Evolutionary conservation across 1,284 basidiomycete species (phyloP).

Genomic region (Ceratobasidium papillatum): DNA sequence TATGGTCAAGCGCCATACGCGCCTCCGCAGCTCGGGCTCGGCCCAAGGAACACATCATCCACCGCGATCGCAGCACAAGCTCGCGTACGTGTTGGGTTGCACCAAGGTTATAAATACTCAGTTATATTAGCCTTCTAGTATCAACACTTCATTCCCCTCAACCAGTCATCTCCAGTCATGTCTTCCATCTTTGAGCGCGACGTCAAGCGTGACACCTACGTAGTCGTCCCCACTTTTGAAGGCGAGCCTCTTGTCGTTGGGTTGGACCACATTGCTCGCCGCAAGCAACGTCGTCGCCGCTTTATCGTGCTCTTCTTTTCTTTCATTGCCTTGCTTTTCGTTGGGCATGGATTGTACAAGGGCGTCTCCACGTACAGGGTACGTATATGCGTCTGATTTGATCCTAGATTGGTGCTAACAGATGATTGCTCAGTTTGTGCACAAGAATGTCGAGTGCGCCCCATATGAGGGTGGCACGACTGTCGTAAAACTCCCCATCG

Average conservation of each 20-base stretch:
- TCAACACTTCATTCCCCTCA: not conserved
- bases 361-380: slow-evolving; percentile 4
- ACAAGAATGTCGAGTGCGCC: slow-evolving; percentile 17
- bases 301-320: not conserved
- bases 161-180: not conserved
- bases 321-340: not conserved
- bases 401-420: not conserved
- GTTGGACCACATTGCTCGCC: not conserved
- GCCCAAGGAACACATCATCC: not conserved
- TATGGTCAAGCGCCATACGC: not conserved
- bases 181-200: not conserved
- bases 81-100: not conserved
- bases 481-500: not conserved
- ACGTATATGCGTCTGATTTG: not conserved
- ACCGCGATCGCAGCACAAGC: not conserved
- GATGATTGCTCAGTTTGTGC: not conserved
- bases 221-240: not conserved
- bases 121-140: not conserved
- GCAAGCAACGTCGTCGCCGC: not conserved
- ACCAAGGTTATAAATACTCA: not conserved
- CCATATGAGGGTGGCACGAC: slow-evolving; percentile 30
- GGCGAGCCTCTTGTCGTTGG: not conserved
- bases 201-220: not conserved
- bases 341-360: not conserved
- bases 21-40: not conserved